Evolutionary conservation across 1,284 basidiomycete species (phyloP).

Genomic region (Xanthoconium separans): DNA sequence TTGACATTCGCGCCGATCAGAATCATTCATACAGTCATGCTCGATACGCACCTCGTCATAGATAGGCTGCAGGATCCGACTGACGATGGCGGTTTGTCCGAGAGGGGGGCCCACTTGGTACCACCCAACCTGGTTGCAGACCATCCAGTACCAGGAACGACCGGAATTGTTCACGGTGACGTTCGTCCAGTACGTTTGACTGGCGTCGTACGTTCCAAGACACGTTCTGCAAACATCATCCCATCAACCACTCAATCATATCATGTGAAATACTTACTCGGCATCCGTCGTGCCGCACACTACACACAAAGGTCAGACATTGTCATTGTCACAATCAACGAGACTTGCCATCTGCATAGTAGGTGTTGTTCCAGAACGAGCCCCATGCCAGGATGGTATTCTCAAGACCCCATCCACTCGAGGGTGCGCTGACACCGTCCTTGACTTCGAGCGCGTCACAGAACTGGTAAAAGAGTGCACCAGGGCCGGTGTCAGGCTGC

Average conservation of each 20-base stretch:
- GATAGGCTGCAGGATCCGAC: constrained; percentile 55
- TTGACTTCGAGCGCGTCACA: constrained; percentile 75
- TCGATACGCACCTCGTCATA: constrained; percentile 51
- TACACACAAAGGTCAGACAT: constrained; percentile 10
- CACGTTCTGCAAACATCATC: constrained; percentile 35
- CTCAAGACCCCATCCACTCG: constrained; percentile 60
- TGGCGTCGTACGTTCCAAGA: constrained; percentile 45
- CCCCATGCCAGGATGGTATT: constrained; percentile 65
- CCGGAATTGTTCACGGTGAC: constrained; percentile 39
- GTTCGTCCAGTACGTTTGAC: constrained; percentile 38
- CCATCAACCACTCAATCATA: not conserved
- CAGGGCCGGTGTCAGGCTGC: constrained; percentile 36
- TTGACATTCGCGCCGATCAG: too few relatives aligned
- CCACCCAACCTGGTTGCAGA: constrained; percentile 68
- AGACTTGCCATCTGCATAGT: constrained; percentile 35
- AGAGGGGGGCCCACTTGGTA: constrained; percentile 61
- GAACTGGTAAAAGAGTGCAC: constrained; percentile 56
- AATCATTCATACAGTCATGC: not conserved
- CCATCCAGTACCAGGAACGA: constrained; percentile 50
- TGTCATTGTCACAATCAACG: not conserved
- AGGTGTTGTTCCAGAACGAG: constrained; percentile 45
- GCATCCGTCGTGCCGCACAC: constrained; percentile 39
- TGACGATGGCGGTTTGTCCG: constrained; percentile 51
- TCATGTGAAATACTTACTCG: constrained; percentile 32
- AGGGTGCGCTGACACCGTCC: constrained; percentile 53